These are phyloP conservation scores for Mycena sp. DNA, from an alignment of 1,284 basidiomycete genomes.

Conservation along the genomic window DNA sequence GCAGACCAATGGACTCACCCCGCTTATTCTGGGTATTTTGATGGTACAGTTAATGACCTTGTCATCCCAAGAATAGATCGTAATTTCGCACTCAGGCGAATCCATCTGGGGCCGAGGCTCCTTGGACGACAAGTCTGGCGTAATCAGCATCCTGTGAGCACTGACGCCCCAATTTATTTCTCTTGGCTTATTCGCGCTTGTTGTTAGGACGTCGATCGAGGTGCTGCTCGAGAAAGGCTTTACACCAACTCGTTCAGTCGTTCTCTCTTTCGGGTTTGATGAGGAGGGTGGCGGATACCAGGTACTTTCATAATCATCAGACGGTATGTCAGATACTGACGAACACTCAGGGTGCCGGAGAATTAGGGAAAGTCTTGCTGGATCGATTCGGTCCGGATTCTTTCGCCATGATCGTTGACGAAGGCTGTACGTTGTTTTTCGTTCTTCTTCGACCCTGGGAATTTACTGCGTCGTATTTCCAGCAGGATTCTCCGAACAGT, in stretches of 20 bases:
- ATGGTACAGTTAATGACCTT: constrained; percentile 51
- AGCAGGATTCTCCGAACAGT: constrained; percentile 51
- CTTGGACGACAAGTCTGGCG: constrained; percentile 66
- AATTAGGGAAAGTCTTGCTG: constrained; percentile 57
- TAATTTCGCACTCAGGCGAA: constrained; percentile 42
- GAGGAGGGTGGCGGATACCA: constrained; percentile 73
- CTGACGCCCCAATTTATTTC: constrained; percentile 7
- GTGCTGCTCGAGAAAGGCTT: constrained; percentile 63
- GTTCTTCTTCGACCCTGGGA: not conserved
- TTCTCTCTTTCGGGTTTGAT: constrained; percentile 79
- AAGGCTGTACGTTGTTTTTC: constrained; percentile 53
- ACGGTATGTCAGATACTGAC: constrained; percentile 12
- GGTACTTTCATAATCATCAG: constrained; percentile 34
- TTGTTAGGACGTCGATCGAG: constrained; percentile 58
- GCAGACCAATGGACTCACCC: constrained; percentile 59
- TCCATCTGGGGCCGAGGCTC: constrained; percentile 69
- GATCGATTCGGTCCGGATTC: constrained; percentile 65
- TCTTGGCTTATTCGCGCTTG: constrained; percentile 13
- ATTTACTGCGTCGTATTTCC: not conserved
- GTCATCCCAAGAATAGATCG: no score
- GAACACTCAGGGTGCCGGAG: constrained; percentile 56
- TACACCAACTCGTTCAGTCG: constrained; percentile 63
- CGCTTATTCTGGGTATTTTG: constrained; percentile 72
- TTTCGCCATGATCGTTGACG: constrained; percentile 69
- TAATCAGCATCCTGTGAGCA: constrained; percentile 60